Base-by-base conservation (phyloP, 768 basidiomycete genomes). In the Mycena galopus region DNA sequence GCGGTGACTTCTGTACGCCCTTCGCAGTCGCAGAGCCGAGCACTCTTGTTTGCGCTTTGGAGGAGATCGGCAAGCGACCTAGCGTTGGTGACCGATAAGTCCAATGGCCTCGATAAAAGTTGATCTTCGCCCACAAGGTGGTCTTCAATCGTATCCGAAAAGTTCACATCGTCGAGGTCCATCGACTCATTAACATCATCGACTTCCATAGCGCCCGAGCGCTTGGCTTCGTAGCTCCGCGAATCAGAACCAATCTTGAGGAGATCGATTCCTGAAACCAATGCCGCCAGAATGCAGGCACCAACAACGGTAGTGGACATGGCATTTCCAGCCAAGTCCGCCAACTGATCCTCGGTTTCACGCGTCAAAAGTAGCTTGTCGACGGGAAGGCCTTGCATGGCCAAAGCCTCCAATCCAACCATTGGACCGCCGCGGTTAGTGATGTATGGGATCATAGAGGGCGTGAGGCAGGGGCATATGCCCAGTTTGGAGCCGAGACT, bases 291-390 rank as follows among this genome's bases (percentile, higher is more conserved):
- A 73, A 98, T 94, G 73, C 95, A 93, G 4, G 95, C 89, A 1
- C 97, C 97, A 33, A 98, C 96, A 29, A 98, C 97, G 1, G 97
- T 98, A 6, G 96, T 95, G 1, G 96, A 96, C 97, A 98, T 98
- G 71, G 97, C 97, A 78, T 98, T 98, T 2, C 97, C 97, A 23
- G 97, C 96, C 19, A 98, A 87, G 81, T 98, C 96, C 4, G 96
- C 95, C 9, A 98, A 86, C 71, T 98, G 93, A 80, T 98, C 97
- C 80, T 97, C 94, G 21, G 90, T 95, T 82, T 98, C 97, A 62
- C 96, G 92, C 2, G 97, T 98, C 65, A 98, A 87, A 23, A 98
- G 87, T 2, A 98, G 87, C 79, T 96, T 94, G 81, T 97, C 94
- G 35, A 97, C 91, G 0, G 97, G 97, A 47, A 98, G 90, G 35